Conservation (phyloP, 768 basidiomycete genomes). For the Pholiota molesta region DNA sequence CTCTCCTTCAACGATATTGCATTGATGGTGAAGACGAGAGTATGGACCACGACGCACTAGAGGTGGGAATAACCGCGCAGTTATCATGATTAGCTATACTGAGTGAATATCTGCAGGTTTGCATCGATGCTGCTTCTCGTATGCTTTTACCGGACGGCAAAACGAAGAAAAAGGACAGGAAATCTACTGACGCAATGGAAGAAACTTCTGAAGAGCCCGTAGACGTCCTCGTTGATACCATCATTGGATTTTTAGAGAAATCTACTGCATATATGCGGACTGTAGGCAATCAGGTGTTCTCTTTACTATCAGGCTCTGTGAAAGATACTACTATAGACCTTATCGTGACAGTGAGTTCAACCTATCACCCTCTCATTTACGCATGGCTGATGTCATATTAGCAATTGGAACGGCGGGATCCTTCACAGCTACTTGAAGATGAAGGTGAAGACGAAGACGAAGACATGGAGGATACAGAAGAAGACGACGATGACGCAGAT, state of each 20-base stretch:
- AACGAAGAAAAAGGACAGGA: constrained; percentile 37
- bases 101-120: constrained; percentile 44
- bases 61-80: constrained; percentile 45
- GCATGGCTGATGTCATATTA: constrained; percentile 29
- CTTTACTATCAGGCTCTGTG: constrained; percentile 66
- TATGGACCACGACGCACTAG: constrained; percentile 55
- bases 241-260: constrained; percentile 88
- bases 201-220: constrained; percentile 54
- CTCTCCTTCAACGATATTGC: constrained; percentile 74
- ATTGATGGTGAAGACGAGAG: constrained; percentile 53
- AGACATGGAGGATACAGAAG: constrained; percentile 40
- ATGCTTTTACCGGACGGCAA: constrained; percentile 53
- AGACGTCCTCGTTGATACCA: constrained; percentile 84
- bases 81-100: constrained; percentile 6
- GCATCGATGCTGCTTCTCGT: constrained; percentile 58
- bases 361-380: constrained; percentile 1
- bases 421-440: constrained; percentile 46
- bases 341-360: constrained; percentile 69
- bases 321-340: constrained; percentile 76
- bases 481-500: constrained; percentile 35
- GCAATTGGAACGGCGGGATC: constrained; percentile 83
- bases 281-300: constrained; percentile 80
- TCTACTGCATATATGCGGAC: constrained; percentile 80
- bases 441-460: constrained; percentile 48
- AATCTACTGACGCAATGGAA: constrained; percentile 38